A percentile compares a stretch with the other conserved stretches of the same genome.
phyloP scores from a whole-genome alignment of 441 rosid species.

The Manihot esculenta region DNA sequence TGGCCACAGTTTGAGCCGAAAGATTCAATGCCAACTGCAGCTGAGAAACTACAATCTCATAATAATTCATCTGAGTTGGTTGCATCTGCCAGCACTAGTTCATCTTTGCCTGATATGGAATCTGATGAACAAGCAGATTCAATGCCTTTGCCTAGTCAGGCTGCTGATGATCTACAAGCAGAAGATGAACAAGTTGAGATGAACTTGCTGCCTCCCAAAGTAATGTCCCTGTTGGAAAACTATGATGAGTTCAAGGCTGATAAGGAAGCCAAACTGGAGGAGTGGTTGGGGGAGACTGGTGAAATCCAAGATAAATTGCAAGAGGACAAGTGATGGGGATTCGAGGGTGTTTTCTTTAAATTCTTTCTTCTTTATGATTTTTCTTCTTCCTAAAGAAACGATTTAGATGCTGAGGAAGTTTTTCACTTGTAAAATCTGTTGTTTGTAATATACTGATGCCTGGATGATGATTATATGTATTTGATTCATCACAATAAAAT shows the following conservation, averaged over 20 bases:
- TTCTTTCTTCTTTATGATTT: too few relatives aligned
- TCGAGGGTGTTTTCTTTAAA: too few relatives aligned
- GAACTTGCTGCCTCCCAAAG: constrained; percentile 6
- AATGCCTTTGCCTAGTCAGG: constrained; percentile 47
- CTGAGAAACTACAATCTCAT: constrained; percentile 24
- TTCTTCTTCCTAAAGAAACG: neutral
- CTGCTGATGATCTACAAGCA: constrained; percentile 33
- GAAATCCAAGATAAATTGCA: constrained; percentile 31
- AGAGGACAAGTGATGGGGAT: constrained; percentile 22
- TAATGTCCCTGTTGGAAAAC: constrained; percentile 33
- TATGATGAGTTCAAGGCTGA: constrained; percentile 70
- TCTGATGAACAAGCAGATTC: constrained; percentile 62
- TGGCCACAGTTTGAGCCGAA: constrained; percentile 65
- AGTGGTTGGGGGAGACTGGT: constrained; percentile 70
- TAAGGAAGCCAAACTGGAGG: constrained; percentile 77
- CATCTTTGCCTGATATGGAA: constrained; percentile 42
- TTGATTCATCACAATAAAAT: constrained; percentile 4
- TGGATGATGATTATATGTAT: constrained; percentile 1
- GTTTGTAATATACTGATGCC: constrained; percentile 15
- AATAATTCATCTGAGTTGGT: constrained; percentile 32
- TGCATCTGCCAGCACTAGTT: constrained; percentile 44
- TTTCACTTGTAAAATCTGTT: constrained; percentile 28
- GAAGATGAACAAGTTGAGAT: constrained; percentile 30
- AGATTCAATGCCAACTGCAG: constrained; percentile 31
- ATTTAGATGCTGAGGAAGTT: neutral